Evolutionary conservation across 2,329 filamentous ascomycete species (phyloP), one percentile per base, ranked within the genome.

Genomic region (Talaromyces albobiverticillius): DNA sequence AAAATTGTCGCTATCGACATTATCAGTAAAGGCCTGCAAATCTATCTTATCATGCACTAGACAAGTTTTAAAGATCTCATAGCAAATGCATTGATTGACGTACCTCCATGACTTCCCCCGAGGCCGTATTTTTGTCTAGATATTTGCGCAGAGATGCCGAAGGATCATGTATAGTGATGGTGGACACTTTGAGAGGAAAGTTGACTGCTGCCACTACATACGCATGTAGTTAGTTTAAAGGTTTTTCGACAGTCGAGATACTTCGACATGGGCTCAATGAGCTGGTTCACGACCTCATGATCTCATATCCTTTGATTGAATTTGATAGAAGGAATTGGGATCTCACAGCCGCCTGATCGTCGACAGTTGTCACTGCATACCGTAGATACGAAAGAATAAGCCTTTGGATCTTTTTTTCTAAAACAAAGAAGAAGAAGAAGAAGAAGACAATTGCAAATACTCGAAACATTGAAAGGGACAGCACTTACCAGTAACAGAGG

Each of bases 301-400:
- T n/a, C n/a, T n/a, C n/a, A n/a, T n/a, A n/a, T n/a, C n/a, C n/a
- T n/a, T n/a, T n/a, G n/a, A n/a, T n/a, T n/a, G n/a, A n/a, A n/a
- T n/a, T n/a, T n/a, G n/a, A n/a, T n/a, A n/a, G n/a, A n/a, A n/a
- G n/a, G n/a, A n/a, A n/a, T n/a, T n/a, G 10, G 31, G 9, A 26
- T 23, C 46, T 25, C 38, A 48, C 46, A 25, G 6, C 46, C 32
- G 8, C 32, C 46, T 48, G 46, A 36, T 22, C 46, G 31, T 26
- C 46, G 46, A 25, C 32, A 48, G 38, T 48, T 48, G 32, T 38
- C 46, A 40, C 46, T 49, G n/a, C 8, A n/a, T n/a, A n/a, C n/a
- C n/a, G n/a, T n/a, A n/a, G n/a, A n/a, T n/a, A n/a, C n/a, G n/a
- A 20, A 10, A 4, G 16, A 20, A 41, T 41, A 4, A 41, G 31